phyloP scores from a whole-genome alignment of 768 basidiomycete genomes.

The Chalciporus piperatus region DNA sequence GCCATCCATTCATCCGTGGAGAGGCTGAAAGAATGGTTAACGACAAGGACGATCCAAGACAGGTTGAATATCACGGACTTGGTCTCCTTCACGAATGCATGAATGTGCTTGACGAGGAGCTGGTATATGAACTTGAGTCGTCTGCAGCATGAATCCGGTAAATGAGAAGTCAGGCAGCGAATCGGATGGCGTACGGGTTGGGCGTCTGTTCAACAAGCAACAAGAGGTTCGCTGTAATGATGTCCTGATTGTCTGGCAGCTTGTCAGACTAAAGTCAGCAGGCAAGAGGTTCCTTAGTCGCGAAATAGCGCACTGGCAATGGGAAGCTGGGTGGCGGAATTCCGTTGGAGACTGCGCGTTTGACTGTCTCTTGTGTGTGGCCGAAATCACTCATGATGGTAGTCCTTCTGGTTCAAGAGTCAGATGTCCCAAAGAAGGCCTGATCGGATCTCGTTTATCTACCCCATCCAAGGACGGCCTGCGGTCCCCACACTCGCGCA shows the following conservation, averaged over 20 bases:
- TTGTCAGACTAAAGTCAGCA: slow-evolving; percentile 19
- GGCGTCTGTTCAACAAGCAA: slow-evolving; percentile 37
- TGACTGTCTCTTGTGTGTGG: slow-evolving; percentile 7
- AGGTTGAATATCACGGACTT: slow-evolving; percentile 36
- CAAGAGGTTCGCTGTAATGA: slow-evolving; percentile 47
- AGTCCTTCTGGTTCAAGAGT: too few species aligned
- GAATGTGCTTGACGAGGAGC: slow-evolving; percentile 62
- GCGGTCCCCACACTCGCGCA: background rate
- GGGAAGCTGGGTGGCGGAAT: slow-evolving; percentile 35
- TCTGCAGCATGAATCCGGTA: slow-evolving; percentile 16
- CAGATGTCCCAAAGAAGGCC: too few species aligned
- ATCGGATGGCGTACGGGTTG: slow-evolving; percentile 35
- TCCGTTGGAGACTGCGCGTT: slow-evolving; percentile 39
- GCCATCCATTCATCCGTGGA: slow-evolving; percentile 87
- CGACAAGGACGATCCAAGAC: background rate
- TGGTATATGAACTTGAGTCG: slow-evolving; percentile 48
- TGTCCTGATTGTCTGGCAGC: slow-evolving; percentile 48
- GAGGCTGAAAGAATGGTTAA: slow-evolving; percentile 37
- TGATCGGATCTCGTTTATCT: too few species aligned
- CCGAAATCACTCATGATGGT: slow-evolving; percentile 13
- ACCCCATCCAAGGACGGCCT: too few species aligned
- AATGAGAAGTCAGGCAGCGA: background rate
- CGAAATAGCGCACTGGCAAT: slow-evolving; percentile 37
- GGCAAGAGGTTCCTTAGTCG: too few species aligned
- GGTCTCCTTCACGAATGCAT: slow-evolving; percentile 72